Conservation (phyloP, 208 protist species). For the Wallacemonas rigidus region DNA sequence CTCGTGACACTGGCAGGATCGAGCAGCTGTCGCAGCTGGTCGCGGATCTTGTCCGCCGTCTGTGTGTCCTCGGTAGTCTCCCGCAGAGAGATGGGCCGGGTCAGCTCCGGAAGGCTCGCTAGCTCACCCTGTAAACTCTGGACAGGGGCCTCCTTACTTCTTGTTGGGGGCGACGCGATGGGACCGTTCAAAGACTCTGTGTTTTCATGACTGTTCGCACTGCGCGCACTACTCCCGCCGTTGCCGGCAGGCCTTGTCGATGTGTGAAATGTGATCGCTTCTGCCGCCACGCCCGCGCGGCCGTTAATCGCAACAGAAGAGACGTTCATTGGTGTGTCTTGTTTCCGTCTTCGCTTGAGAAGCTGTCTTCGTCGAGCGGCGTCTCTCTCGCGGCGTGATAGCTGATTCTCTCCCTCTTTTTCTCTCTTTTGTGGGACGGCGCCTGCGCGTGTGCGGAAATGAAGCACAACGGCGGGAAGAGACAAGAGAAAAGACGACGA, state of each 20-base stretch:
- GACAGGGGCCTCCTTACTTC: slow-evolving; percentile 5
- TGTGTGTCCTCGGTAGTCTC: slow-evolving; percentile 1
- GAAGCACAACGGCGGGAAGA: too few species aligned
- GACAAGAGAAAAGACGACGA: too few species aligned
- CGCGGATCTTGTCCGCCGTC: background rate
- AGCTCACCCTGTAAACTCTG: slow-evolving; percentile 1
- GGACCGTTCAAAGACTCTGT: background rate
- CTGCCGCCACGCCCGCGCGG: background rate
- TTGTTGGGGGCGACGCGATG: background rate
- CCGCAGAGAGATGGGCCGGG: background rate
- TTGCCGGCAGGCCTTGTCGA: background rate
- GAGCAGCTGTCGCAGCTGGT: slow-evolving; percentile 1
- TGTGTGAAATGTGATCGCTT: slow-evolving; percentile 7
- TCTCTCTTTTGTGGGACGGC: too few species aligned
- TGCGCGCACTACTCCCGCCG: background rate
- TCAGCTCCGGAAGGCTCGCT: background rate
- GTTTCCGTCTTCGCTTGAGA: too few species aligned
- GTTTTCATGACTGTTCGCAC: background rate
- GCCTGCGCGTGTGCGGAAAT: too few species aligned
- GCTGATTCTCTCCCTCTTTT: too few species aligned
- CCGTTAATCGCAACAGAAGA: background rate
- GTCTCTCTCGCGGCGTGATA: too few species aligned
- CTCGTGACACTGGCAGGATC: background rate
- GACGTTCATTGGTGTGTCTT: background rate
- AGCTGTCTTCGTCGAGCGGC: too few species aligned